These are phyloP conservation scores for Galium porrigens DNA, from an alignment of 305 asterid species.

Conservation along the genomic window DNA sequence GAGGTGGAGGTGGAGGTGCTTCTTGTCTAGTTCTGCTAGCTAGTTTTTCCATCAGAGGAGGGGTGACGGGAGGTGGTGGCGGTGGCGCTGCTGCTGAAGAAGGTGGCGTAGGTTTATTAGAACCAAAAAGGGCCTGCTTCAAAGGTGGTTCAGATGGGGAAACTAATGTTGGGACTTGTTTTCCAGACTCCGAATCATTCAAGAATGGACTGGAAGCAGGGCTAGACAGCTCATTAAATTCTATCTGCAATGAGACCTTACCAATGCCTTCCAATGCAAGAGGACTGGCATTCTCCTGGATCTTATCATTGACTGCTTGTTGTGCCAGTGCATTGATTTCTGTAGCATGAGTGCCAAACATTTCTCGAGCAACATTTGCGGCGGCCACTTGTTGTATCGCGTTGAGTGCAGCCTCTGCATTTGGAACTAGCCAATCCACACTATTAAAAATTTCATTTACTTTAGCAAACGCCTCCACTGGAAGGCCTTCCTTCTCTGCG, in stretches of 20 bases:
- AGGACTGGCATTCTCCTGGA: constrained; percentile 26
- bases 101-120: constrained; percentile 19
- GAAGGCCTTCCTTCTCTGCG: constrained; percentile 92
- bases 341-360: constrained; percentile 18
- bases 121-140: constrained; percentile 25
- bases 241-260: constrained; percentile 21
- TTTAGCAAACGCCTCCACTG: constrained; percentile 84
- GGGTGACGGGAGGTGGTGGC: constrained; percentile 22
- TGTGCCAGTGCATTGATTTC: constrained; percentile 13
- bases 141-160: constrained; percentile 25
- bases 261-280: constrained; percentile 26
- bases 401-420: constrained; percentile 46
- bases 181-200: constrained; percentile 19
- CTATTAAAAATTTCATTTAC: constrained; percentile 72
- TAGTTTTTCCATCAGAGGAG: constrained; percentile 27
- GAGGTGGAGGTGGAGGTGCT: constrained; percentile 6
- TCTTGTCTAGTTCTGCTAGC: constrained; percentile 16
- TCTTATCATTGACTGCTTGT: constrained; percentile 23
- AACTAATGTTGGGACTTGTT: constrained; percentile 12
- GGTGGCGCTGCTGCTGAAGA: constrained; percentile 17
- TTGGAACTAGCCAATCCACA: constrained; percentile 75
- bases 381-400: constrained; percentile 41
- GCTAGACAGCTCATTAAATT: constrained; percentile 22
- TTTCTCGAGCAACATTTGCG: constrained; percentile 29
- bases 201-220: constrained; percentile 24